Base-by-base conservation (phyloP, 345 rosid species). In the Eucalyptus pauciflora region DNA sequence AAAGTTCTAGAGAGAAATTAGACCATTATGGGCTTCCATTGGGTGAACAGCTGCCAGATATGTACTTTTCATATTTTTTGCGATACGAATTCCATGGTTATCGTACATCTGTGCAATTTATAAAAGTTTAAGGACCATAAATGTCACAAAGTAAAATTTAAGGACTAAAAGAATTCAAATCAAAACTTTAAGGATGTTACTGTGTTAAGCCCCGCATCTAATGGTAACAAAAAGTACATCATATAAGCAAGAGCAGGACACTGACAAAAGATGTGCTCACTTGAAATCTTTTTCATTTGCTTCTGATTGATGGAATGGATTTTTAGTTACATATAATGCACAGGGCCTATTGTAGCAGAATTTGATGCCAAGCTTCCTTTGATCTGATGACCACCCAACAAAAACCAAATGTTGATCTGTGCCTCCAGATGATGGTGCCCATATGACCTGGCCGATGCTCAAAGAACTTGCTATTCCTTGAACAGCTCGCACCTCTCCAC, bases 361-460 rank as follows among this genome's bases (percentile, higher is more conserved):
- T 92, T 94, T 97, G 56, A 97, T 95, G 87, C 99, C 99, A 87
- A 98, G 94, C 94, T 98, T 98, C 92, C 99, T 94, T 86, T 90
- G 89, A 64, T 93, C 94, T 64, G 96, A 93, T 88, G 95, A 91
- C 99, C 99, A 97, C 45, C 99, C 99, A 33, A 95, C 99, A 88
- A 96, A 97, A 91, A 98, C 96, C 89, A 98, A 90, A 91, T 92
- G 93, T 80, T 93, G 97, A 89, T 93, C 81, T 29, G 62, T 87
- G 50, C 93, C 95, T 86, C 91, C 91, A 58, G 83, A 69, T 54
- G 88, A 50, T 88, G 98, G 99, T 87, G 97, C 95, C 99, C 99
- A 98, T 83, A 97, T 96, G 50, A 97, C 99, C 92, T 98, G 99
- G 58, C 99, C 99, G 90, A 92, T 91, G 76, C 99, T 98, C 88